These are phyloP conservation scores for Acrocalymma vagum DNA, from an alignment of 2,329 filamentous ascomycete genomes.

Conservation along the genomic window DNA sequence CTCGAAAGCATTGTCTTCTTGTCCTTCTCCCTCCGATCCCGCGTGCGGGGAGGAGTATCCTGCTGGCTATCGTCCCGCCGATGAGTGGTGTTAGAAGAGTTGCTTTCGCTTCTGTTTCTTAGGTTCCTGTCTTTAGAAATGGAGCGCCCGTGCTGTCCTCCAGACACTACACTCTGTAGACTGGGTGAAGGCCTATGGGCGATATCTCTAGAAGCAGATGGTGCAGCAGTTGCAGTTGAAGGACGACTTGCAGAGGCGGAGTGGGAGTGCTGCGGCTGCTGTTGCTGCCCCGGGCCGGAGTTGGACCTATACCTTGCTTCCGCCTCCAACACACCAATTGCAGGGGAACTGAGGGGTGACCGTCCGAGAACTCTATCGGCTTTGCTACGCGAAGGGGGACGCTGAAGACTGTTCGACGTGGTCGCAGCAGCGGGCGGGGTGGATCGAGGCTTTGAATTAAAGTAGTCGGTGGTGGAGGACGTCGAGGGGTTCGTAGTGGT, in stretches of 20 bases:
- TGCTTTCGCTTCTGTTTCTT: constrained; percentile 32
- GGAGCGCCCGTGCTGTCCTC: constrained; percentile 23
- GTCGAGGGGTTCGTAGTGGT: constrained; percentile 27
- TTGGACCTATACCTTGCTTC: constrained; percentile 38
- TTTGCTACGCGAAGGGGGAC: constrained; percentile 40
- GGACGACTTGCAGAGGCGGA: constrained; percentile 32
- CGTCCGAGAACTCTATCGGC: constrained; percentile 37
- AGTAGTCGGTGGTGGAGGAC: no score
- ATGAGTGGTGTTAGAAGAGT: constrained; percentile 42
- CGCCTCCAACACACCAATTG: constrained; percentile 35
- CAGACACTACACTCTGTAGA: constrained; percentile 21
- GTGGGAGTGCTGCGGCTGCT: constrained; percentile 17
- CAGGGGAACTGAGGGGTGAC: constrained; percentile 46
- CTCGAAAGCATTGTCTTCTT: constrained; percentile 97
- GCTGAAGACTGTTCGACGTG: constrained; percentile 19
- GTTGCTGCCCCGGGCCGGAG: constrained; percentile 23
- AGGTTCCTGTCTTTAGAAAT: constrained; percentile 29
- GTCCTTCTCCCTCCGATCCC: constrained; percentile 57
- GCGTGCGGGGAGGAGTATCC: constrained; percentile 46
- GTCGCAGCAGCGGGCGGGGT: constrained; percentile 8
- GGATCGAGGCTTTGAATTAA: constrained; percentile 40
- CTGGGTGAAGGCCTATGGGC: constrained; percentile 26
- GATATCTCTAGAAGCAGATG: constrained; percentile 25
- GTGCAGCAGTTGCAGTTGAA: constrained; percentile 19
- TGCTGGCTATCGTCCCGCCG: constrained; percentile 41